Evolutionary conservation across 2,329 filamentous ascomycete genomes (phyloP).

Genomic region (Elsinoe australis): DNA sequence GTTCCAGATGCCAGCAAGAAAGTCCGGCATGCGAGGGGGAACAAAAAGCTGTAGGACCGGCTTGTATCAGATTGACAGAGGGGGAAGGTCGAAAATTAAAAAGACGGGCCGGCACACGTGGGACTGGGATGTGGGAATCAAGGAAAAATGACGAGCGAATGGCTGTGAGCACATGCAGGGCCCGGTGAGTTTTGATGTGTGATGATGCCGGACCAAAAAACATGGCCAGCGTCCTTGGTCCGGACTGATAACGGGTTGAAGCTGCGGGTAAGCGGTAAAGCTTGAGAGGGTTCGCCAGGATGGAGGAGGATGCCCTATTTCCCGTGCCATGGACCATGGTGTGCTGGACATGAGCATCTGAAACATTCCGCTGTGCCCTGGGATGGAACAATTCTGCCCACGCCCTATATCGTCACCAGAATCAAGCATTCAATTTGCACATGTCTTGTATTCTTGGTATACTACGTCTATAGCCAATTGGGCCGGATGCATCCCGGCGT

Average conservation of each 20-base stretch:
- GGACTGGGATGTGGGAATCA: background rate
- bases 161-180: background rate
- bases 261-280: slow-evolving; percentile 5
- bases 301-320: background rate
- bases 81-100: background rate
- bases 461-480: too few species aligned
- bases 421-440: too few species aligned
- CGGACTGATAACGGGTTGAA: background rate
- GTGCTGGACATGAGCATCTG: background rate
- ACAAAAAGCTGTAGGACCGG: too few species aligned
- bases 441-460: too few species aligned
- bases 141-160: background rate
- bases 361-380: too few species aligned
- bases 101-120: background rate
- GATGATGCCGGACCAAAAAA: background rate
- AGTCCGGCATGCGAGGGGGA: background rate
- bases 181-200: background rate
- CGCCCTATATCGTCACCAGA: too few species aligned
- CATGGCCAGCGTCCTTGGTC: background rate
- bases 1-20: background rate
- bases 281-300: slow-evolving; percentile 1
- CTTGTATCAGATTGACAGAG: background rate
- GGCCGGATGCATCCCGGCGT: too few species aligned
- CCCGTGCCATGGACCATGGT: background rate
- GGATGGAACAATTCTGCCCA: too few species aligned